Base-by-base conservation (phyloP, 768 basidiomycete genomes). In the Russula sp. region DNA sequence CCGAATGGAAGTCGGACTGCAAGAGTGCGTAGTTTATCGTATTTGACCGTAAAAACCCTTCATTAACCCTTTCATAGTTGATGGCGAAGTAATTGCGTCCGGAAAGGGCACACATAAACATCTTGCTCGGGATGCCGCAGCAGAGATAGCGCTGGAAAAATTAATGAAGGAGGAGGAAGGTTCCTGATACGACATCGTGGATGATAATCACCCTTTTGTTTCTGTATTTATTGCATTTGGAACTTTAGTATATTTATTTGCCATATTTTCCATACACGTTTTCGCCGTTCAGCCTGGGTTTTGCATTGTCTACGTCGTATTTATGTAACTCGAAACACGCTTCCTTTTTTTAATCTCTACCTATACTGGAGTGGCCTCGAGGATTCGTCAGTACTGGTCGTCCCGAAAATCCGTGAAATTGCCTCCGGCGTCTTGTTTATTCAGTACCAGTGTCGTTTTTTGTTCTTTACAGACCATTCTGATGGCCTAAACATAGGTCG, bases 1-100 rank as follows among this genome's bases (percentile, higher is more conserved):
- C 75, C 34, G 61, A 70, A 24, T 89, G 86, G 86, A 83, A 77
- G 11, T 72, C 77, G n/a, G 72, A 78, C 24, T 87, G 84, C 73
- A 86, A 83, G 75, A 76, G 87, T 86, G 42, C 26, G 68, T 57
- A 61, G 26, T 22, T 53, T 57, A 20, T 59, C 36, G 22, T 26
- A 50, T 56, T 34, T 28, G 20, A 34, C 32, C 14, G 20, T 50
- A 20, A 24, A 36, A 44, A 59, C 26, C 3, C 24, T 30, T 58
- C 46, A n/a, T 51, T 22, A 57, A 42, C 11, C 34, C 30, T 40
- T 54, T 14, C 59, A n/a, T 40, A 69, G 68, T 69, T n/a, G 66
- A 69, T 16, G 57, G 61, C 42, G n/a, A 26, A 26, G 68, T 22
- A 2, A 30, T 67, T 16, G 42, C 62, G 14, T 59, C 58, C 9